Base-by-base conservation (phyloP, 2,329 filamentous ascomycete genomes). In the Rutstroemia sp. region DNA sequence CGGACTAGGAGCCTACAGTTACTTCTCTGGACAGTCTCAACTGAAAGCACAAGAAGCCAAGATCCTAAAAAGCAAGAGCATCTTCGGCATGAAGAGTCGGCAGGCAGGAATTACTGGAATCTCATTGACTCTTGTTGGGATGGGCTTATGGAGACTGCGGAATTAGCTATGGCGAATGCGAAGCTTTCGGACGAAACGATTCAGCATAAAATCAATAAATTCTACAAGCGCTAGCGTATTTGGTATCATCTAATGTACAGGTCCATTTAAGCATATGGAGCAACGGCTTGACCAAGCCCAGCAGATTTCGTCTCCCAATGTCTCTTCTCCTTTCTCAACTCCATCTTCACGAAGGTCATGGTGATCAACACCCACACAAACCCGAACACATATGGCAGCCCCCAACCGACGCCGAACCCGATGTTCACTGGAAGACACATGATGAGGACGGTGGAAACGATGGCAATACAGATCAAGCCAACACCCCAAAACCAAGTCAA, bases 1-100 rank as follows among this genome's bases (percentile, higher is more conserved):
- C 56, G 87, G 86, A 1, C 80, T 92, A 16, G 88, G 84, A 3
- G 83, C 78, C 1, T 94, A 92, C 72, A 91, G 84, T 70, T 92
- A 91, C 72, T 76, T 83, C 59, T 88, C 86, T 3, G 89, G 89
- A 57, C 86, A 84, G 71, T 75, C 76, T 51, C 87, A 92, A 70
- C 80, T 94, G 30, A 78, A 83, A 64, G 76, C 78, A 64, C 85
- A 89, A 69, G 78, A 80, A 59, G 75, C 77, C n/a, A 71, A 74
- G 58, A 89, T 92, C 60, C 72, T 89, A 57, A 76, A 80, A 67
- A 88, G 86, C 73, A 81, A 82, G 48, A 86, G 85, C 25, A 78
- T 82, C 64, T 85, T 91, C 67, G 87, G 87, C 58, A 85, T 91
- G 78, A 80, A 80, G 60, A 87, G 84, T 63, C 80, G 88, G 58